Evolutionary conservation across 179 eudicot species (phyloP).

Genomic region (Silene vulgaris): DNA sequence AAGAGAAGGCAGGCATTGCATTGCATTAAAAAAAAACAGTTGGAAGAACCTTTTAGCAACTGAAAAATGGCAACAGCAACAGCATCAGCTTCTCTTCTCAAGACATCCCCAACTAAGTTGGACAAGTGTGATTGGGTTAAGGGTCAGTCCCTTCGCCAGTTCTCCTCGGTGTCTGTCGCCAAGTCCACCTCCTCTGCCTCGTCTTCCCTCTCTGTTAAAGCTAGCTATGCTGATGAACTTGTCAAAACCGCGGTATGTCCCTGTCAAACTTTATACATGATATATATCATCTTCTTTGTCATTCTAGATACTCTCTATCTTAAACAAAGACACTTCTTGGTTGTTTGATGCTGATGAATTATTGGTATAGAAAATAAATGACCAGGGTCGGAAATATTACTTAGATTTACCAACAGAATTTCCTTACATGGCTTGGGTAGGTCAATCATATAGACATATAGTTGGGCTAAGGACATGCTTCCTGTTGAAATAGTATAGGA

Average conservation of each 20-base stretch:
- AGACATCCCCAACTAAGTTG: conserved; percentile 38
- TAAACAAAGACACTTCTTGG: neutral
- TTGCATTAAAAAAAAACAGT: neutral
- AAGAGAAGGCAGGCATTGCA: conserved; percentile 13
- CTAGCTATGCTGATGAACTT: conserved; percentile 55
- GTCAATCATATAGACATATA: too few species aligned
- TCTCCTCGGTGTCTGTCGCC: conserved; percentile 27
- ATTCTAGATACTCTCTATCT: neutral
- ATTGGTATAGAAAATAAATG: too few species aligned
- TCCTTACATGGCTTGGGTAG: too few species aligned
- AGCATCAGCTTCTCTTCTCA: conserved; percentile 43
- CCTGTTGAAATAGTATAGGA: too few species aligned
- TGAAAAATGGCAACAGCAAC: conserved; percentile 22
- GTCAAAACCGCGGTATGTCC: conserved; percentile 53
- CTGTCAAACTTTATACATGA: neutral
- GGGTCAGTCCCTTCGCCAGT: conserved; percentile 47
- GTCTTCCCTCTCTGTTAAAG: conserved; percentile 34
- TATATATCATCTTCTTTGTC: neutral
- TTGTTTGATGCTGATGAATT: too few species aligned
- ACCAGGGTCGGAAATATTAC: too few species aligned
- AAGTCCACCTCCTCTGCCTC: conserved; percentile 26
- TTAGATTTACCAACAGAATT: too few species aligned
- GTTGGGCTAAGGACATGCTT: too few species aligned
- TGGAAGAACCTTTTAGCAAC: neutral
- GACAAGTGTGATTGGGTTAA: conserved; percentile 53